phyloP scores from a whole-genome alignment of 1,284 basidiomycete genomes.

The Sporisorium iseilematis-ciliati region DNA sequence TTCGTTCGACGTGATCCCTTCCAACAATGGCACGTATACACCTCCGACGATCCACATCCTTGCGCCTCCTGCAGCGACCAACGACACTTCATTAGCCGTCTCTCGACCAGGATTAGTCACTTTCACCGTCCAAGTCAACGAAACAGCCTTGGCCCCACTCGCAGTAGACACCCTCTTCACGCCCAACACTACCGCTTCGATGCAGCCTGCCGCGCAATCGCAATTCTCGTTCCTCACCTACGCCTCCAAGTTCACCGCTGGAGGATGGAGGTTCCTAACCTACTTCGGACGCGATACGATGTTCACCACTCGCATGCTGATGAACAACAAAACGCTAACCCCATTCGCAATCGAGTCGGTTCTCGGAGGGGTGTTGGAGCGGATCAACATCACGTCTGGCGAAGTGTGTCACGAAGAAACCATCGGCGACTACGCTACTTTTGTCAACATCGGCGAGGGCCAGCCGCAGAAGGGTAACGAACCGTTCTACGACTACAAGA shows the following conservation, averaged over 20 bases:
- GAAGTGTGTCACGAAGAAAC: slow-evolving; percentile 73
- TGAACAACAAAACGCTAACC: slow-evolving; percentile 70
- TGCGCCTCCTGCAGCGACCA: slow-evolving; percentile 36
- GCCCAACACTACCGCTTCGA: slow-evolving; percentile 50
- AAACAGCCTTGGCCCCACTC: slow-evolving; percentile 70
- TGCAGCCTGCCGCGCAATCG: slow-evolving; percentile 62
- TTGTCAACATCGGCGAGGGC: slow-evolving; percentile 71
- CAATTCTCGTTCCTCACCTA: slow-evolving; percentile 71
- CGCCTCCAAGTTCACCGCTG: slow-evolving; percentile 71
- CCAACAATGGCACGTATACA: slow-evolving; percentile 63
- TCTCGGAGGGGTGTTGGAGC: slow-evolving; percentile 72
- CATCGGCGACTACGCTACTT: slow-evolving; percentile 64
- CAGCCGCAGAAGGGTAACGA: slow-evolving; percentile 71
- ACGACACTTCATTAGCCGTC: slow-evolving; percentile 35
- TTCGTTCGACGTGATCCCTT: slow-evolving; percentile 29
- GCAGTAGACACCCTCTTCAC: slow-evolving; percentile 70
- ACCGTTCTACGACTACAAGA: slow-evolving; percentile 72
- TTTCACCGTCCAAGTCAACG: slow-evolving; percentile 71
- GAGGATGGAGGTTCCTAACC: slow-evolving; percentile 72
- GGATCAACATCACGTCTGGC: slow-evolving; percentile 71
- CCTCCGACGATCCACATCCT: slow-evolving; percentile 70
- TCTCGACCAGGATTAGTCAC: slow-evolving; percentile 62
- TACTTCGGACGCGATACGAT: slow-evolving; percentile 73
- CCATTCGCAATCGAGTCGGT: slow-evolving; percentile 71
- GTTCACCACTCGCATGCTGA: slow-evolving; percentile 71